Evolutionary conservation across 1,139 yeast species (phyloP), one percentile per base, ranked within the genome.

Genomic region (Blastobotrys indianensis): DNA sequence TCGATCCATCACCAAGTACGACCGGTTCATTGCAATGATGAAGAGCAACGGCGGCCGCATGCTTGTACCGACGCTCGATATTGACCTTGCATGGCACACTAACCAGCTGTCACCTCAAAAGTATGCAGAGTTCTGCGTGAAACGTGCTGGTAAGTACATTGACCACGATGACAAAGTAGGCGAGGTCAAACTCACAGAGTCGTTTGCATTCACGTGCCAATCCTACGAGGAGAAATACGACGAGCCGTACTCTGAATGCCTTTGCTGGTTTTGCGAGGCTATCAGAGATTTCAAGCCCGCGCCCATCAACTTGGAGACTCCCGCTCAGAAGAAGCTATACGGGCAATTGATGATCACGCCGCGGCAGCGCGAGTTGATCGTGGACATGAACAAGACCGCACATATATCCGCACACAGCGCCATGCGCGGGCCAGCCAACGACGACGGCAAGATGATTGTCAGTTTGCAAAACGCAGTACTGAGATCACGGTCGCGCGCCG

Each of bases 71-170:
- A 67, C 74, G 1, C 55, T 69, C 44, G 74, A 70, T 45, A 63
- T 70, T 31, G 74, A 70, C 48, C 56, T 70, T 36, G 57, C 66
- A 1, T 70, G 74, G 74, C 73, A 67, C 46, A 69, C 74, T 8
- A 73, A 70, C 49, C 72, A 66, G 48, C 55, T 70, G 31, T 53
- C 60, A 2, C 59, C 64, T 36, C 44, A 39, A 15, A 52, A 52
- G 20, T 70, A 70, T 50, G 56, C 58, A 39, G 41, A 53, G 1
- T 61, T 57, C 42, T 63, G 66, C 41, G 41, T 48, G 29, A 37
- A 38, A 4, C 39, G 23, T 3, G 44, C 51, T 9, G 53, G 51
- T n/a, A 39, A 34, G 25, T 58, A 63, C 25, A 50, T 65, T 23
- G 65, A 65, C 52, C 69, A 65, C 40, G 65, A 64, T 38, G 68